Evolutionary conservation across 768 basidiomycete genomes (phyloP).

Genomic region (Solioccasus polychromus): DNA sequence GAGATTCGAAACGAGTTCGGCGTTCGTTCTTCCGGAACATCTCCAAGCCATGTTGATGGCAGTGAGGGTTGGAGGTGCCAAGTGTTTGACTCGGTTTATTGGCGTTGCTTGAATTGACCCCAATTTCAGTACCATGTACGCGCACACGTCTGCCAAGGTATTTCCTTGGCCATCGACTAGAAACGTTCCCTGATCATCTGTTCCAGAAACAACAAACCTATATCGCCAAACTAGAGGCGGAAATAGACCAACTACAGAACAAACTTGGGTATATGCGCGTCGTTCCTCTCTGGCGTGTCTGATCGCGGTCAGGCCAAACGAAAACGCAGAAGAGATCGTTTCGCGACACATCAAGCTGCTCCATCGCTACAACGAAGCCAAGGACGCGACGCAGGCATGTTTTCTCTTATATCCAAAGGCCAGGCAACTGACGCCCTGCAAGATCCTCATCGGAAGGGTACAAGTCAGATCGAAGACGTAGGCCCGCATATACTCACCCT

Average conservation of each 20-base stretch:
- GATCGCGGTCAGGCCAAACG: conserved; percentile 31
- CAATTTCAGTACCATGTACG: conserved; percentile 24
- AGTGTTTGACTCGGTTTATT: conserved; percentile 17
- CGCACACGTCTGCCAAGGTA: conserved; percentile 30
- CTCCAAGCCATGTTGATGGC: conserved; percentile 79
- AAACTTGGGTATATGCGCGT: conserved; percentile 40
- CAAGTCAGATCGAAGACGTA: conserved; percentile 12
- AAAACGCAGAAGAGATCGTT: conserved; percentile 57
- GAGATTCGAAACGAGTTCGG: conserved; percentile 73
- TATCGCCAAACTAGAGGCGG: conserved; percentile 44
- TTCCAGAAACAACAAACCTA: conserved; percentile 51
- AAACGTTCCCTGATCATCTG: neutral
- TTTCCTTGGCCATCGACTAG: neutral
- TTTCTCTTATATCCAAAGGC: neutral
- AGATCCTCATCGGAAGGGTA: conserved; percentile 82
- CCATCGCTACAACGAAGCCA: conserved; percentile 78
- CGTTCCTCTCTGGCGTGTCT: neutral
- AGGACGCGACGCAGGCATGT: conserved; percentile 74
- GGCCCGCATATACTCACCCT: conserved; percentile 10
- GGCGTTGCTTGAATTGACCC: conserved; percentile 3
- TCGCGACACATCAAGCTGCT: conserved; percentile 68
- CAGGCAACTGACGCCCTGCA: conserved; percentile 2
- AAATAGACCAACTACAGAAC: conserved; percentile 46
- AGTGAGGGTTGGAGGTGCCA: too few species aligned
- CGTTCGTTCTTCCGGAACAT: conserved; percentile 66